phyloP scores from a whole-genome alignment of 2,329 filamentous ascomycete genomes.

The Stachybotrys chartarum region DNA sequence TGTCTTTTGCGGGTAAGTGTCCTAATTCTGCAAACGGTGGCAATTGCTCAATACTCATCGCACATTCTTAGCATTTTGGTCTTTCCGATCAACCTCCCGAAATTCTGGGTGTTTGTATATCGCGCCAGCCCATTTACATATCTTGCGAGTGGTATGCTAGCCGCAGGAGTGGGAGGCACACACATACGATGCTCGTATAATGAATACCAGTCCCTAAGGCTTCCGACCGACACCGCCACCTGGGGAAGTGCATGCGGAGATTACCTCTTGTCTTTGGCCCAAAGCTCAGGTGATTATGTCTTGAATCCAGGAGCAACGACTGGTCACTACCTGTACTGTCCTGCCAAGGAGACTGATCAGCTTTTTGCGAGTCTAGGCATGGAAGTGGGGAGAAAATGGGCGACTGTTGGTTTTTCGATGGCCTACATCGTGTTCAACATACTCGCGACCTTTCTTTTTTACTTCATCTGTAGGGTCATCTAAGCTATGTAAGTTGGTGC shows the following conservation, averaged over 20 bases:
- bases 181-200: neutral
- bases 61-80: conserved; percentile 3
- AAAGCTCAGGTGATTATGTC: neutral
- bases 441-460: neutral
- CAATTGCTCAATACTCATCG: neutral
- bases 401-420: neutral
- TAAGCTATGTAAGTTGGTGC: no score
- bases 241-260: neutral
- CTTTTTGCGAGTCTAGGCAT: neutral
- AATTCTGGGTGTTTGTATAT: conserved; percentile 13
- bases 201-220: neutral
- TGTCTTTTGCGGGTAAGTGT: conserved; percentile 9
- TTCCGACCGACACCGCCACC: no score
- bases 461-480: no score
- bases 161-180: neutral
- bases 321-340: neutral
- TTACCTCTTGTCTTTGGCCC: neutral
- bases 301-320: neutral
- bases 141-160: neutral
- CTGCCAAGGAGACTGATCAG: neutral
- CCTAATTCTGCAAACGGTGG: neutral
- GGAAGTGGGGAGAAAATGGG: neutral
- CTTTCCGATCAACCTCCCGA: conserved; percentile 5
- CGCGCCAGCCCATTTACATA: conserved; percentile 7
- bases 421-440: conserved; percentile 1